Evolutionary conservation across 2,329 filamentous ascomycete genomes (phyloP).

Genomic region (Lachnellula willkommii): DNA sequence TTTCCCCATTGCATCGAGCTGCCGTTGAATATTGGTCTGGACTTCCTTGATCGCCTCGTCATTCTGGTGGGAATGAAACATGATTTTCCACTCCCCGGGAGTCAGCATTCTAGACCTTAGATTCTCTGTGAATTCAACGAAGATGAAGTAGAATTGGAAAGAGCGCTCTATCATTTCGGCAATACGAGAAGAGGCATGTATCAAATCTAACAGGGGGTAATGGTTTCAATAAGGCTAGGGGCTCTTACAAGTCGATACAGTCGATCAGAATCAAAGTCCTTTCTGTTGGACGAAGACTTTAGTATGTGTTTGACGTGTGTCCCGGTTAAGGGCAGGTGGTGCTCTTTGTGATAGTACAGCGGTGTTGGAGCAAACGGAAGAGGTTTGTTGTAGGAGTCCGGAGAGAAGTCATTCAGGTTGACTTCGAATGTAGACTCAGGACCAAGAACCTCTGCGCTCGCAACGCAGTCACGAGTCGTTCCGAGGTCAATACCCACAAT

Average conservation of each 20-base stretch:
- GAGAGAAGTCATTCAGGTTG: neutral
- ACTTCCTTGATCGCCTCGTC: neutral
- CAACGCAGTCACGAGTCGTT: neutral
- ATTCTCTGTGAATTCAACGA: too few species aligned
- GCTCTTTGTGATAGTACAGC: neutral
- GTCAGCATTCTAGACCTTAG: neutral
- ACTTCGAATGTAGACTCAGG: neutral
- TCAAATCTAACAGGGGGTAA: too few species aligned
- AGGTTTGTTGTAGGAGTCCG: neutral
- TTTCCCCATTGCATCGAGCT: conserved; percentile 2
- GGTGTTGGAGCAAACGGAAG: neutral
- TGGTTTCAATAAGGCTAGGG: too few species aligned
- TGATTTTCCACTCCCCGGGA: neutral
- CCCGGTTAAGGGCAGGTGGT: neutral
- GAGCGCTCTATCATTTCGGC: too few species aligned
- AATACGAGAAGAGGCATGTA: too few species aligned
- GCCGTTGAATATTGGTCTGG: neutral
- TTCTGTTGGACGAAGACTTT: neutral
- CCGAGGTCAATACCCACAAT: neutral
- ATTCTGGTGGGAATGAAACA: neutral
- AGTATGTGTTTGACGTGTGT: neutral
- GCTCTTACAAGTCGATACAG: neutral
- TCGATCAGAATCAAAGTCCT: neutral
- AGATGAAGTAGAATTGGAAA: too few species aligned
- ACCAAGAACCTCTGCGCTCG: neutral